phyloP scores from a whole-genome alignment of 352 stramenopile genomes.

The Phytophthora rubi region DNA sequence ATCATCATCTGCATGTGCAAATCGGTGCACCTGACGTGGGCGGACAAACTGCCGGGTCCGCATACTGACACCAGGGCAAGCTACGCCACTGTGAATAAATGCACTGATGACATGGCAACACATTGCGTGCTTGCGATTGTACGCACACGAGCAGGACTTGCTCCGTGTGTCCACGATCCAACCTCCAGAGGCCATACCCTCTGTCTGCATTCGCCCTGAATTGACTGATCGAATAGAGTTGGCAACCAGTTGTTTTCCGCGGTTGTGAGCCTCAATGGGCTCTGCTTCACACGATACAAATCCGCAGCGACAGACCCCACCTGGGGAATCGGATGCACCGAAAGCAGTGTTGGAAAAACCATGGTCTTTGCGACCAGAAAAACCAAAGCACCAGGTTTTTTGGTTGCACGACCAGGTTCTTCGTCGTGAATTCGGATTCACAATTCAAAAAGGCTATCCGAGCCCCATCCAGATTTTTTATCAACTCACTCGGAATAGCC shows the following conservation, averaged over 20 bases:
- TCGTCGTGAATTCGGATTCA: not conserved
- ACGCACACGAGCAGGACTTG: not conserved
- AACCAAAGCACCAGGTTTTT: too few relatives aligned
- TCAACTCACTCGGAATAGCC: too few relatives aligned
- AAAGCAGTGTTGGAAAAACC: too few relatives aligned
- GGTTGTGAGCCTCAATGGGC: not conserved
- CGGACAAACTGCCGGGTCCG: not conserved
- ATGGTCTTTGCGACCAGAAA: too few relatives aligned
- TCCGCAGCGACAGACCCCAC: not conserved
- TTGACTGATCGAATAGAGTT: not conserved
- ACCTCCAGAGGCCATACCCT: conserved; percentile 1
- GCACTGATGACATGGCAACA: not conserved
- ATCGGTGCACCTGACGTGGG: not conserved
- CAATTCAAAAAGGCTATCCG: too few relatives aligned
- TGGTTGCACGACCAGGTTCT: too few relatives aligned
- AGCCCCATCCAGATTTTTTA: too few relatives aligned
- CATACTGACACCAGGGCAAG: too few relatives aligned
- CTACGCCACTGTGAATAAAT: not conserved
- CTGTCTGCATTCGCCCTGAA: too few relatives aligned
- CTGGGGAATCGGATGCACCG: not conserved
- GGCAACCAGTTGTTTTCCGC: not conserved
- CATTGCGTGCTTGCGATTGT: not conserved
- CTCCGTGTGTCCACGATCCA: conserved; percentile 5
- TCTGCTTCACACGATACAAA: conserved; percentile 3
- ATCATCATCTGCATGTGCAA: not conserved